phyloP scores from a whole-genome alignment of 73 alveolate genomes.

The Paramecium tetraurelia region DNA sequence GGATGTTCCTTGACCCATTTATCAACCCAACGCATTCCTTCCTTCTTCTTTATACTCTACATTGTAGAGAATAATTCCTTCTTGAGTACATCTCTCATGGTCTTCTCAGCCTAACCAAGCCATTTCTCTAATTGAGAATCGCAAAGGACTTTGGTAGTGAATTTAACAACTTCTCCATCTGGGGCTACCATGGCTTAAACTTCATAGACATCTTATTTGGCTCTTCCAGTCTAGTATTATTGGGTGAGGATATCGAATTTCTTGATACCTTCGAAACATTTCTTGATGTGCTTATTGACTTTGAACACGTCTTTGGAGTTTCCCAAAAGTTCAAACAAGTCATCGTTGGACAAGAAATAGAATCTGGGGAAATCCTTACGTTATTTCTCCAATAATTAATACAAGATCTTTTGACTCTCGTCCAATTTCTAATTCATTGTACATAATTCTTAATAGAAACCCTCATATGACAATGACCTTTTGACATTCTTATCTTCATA shows the following conservation, averaged over 20 bases:
- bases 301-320: constrained; percentile 94
- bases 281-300: constrained; percentile 97
- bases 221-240: constrained; percentile 63
- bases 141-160: constrained; percentile 81
- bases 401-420: constrained; percentile 91
- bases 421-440: constrained; percentile 82
- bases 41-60: constrained; percentile 51
- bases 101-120: constrained; percentile 87
- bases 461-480: constrained; percentile 54
- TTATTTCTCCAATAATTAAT: constrained; percentile 96
- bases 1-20: constrained; percentile 87
- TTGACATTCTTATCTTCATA: constrained; percentile 44
- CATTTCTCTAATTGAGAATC: constrained; percentile 96
- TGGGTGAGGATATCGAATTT: constrained; percentile 68
- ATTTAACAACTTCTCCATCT: constrained; percentile 89
- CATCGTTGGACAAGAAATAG: constrained; percentile 99
- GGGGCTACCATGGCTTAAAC: constrained; percentile 92
- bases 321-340: constrained; percentile 97
- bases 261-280: constrained; percentile 97
- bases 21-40: constrained; percentile 63
- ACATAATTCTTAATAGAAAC: constrained; percentile 42
- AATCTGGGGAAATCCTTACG: constrained; percentile 97
- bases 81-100: constrained; percentile 89
- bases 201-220: constrained; percentile 75
- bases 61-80: constrained; percentile 65